Conservation (phyloP, 1,284 basidiomycete genomes). For the Ustilago sp. region DNA sequence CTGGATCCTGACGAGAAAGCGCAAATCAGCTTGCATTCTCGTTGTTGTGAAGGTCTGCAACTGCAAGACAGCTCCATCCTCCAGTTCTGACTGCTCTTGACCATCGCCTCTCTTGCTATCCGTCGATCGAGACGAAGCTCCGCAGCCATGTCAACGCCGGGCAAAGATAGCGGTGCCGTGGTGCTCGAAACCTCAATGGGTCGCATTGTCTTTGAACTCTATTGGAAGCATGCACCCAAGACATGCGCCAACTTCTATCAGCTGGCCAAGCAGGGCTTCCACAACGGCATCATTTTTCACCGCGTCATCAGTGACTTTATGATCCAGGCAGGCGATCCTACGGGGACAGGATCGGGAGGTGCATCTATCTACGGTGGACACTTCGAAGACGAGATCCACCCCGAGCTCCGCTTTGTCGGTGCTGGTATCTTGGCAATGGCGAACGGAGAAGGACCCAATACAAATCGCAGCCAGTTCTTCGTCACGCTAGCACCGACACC, state of each 20-base stretch:
- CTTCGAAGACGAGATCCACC: constrained; percentile 93
- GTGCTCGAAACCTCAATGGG: constrained; percentile 65
- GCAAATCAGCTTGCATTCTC: not conserved
- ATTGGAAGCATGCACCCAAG: constrained; percentile 64
- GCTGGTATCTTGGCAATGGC: constrained; percentile 98
- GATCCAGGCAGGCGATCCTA: constrained; percentile 97
- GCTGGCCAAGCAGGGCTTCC: constrained; percentile 65
- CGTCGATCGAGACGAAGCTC: not conserved
- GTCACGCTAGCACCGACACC: constrained; percentile 95
- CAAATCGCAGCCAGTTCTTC: constrained; percentile 98
- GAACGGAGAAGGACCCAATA: constrained; percentile 91
- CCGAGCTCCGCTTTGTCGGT: constrained; percentile 86
- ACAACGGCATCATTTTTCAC: constrained; percentile 82
- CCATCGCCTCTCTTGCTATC: not conserved
- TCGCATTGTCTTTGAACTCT: constrained; percentile 61
- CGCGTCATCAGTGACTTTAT: constrained; percentile 99
- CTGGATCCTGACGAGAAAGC: constrained; percentile 29
- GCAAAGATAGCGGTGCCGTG: constrained; percentile 47
- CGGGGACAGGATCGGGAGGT: constrained; percentile 98
- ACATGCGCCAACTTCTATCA: constrained; percentile 64
- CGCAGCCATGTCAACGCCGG: constrained; percentile 40
- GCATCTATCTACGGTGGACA: constrained; percentile 70
- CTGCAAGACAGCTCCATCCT: not conserved
- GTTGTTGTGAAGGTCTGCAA: not conserved
- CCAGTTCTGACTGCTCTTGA: constrained; percentile 1